Evolutionary conservation across 768 basidiomycete species (phyloP).

Genomic region (Panus rudis): DNA sequence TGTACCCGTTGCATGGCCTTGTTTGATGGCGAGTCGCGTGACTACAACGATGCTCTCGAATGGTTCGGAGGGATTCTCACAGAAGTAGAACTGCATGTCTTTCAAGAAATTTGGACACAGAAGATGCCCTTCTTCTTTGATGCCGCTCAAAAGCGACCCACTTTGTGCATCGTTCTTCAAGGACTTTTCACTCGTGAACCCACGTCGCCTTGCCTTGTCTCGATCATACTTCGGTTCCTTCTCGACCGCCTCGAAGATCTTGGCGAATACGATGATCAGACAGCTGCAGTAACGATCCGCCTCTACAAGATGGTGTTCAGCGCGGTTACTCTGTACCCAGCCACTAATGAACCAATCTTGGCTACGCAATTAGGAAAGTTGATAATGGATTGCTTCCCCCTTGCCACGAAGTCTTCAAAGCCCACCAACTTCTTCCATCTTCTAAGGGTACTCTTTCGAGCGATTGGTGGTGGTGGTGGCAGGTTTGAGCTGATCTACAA

Average conservation of each 20-base stretch:
- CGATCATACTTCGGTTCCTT: slow-evolving; percentile 83
- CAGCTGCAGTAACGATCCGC: slow-evolving; percentile 78
- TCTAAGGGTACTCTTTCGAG: slow-evolving; percentile 86
- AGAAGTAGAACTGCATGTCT: slow-evolving; percentile 85
- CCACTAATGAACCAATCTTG: slow-evolving; percentile 83
- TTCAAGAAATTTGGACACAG: slow-evolving; percentile 93
- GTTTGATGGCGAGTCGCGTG: slow-evolving; percentile 59
- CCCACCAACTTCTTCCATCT: slow-evolving; percentile 92
- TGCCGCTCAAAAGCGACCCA: slow-evolving; percentile 64
- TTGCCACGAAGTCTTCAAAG: slow-evolving; percentile 86
- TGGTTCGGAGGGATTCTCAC: slow-evolving; percentile 67
- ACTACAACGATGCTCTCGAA: slow-evolving; percentile 77
- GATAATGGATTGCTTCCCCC: slow-evolving; percentile 93
- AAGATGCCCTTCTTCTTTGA: slow-evolving; percentile 90
- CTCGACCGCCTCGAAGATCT: slow-evolving; percentile 75
- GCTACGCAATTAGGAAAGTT: slow-evolving; percentile 88
- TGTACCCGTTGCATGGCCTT: slow-evolving; percentile 79
- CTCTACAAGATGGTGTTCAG: slow-evolving; percentile 94
- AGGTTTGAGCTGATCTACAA: slow-evolving; percentile 93
- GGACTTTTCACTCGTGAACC: slow-evolving; percentile 72
- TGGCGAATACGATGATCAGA: slow-evolving; percentile 78
- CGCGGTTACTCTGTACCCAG: slow-evolving; percentile 70
- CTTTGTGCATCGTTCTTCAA: slow-evolving; percentile 81
- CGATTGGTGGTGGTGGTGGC: slow-evolving; percentile 87
- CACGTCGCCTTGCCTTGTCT: slow-evolving; percentile 74